Evolutionary conservation across 306 rosid genomes (phyloP), one percentile per base, ranked within the genome.

Genomic region (Cicer pinnatifidum): DNA sequence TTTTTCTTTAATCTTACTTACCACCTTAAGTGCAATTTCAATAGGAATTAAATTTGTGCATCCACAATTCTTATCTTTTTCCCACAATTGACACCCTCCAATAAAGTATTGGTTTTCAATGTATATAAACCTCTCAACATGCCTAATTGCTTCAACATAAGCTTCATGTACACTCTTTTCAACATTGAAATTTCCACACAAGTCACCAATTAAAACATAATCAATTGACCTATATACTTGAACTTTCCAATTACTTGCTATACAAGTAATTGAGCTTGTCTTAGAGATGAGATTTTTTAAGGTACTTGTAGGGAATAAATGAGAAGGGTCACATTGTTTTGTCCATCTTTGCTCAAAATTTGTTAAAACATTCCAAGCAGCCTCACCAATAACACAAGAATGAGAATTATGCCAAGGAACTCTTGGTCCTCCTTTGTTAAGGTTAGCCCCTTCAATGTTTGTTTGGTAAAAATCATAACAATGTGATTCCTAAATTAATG

Each of bases 401-500:
- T 94, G 98, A 62, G 87, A 87, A 84, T 94, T 97, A 75, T 94
- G 97, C 97, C 97, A 91, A 38, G 97, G 98, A 11, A 73, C 58
- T 76, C 98, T 88, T 50, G 97, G 98, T 82, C 97, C 97, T 53
- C 98, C 98, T 81, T 78, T 85, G 35, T 84, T 81, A 40, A 87
- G 81, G 80, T 84, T 86, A 38, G 97, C 89, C 37, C 92, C 90
- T 16, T 82, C 73, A 68, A 94, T 87, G 73, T 78, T 89, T 20
- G 90, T 84, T 78, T 94, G 98, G 72, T 91, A 89, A 72, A 89
- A 94, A 78, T 91, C 98, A 67, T 67, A 46, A 38, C 86, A 78
- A 54, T 91, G 91, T 0, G 94, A 84, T 79, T 86, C 91, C 20
- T 75, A 84, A 5, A 86, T 83, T 68, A 91, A 92, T 40, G 89